These are phyloP conservation scores for Gastrolobium bilobum DNA, from an alignment of 306 rosid genomes.

Conservation along the genomic window DNA sequence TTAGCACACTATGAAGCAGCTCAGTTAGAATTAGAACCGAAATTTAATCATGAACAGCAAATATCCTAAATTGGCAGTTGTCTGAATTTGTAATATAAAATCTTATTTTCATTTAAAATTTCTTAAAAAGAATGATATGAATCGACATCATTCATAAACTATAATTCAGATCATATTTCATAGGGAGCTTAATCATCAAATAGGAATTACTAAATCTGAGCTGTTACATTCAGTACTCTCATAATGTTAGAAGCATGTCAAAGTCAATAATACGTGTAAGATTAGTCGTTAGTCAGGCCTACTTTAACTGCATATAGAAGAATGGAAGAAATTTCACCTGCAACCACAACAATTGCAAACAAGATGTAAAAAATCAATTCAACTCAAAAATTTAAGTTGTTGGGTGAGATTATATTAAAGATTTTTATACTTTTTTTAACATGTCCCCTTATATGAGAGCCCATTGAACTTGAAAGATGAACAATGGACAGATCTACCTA, in stretches of 20 bases:
- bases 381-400: too few species aligned
- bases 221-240: neutral
- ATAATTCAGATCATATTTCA: neutral
- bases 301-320: neutral
- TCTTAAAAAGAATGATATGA: neutral
- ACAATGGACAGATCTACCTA: too few species aligned
- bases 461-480: too few species aligned
- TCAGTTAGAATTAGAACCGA: neutral
- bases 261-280: too few species aligned
- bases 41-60: neutral
- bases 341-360: neutral
- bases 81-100: neutral
- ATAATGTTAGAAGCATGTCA: neutral
- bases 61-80: neutral
- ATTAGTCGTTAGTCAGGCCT: neutral
- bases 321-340: constrained; percentile 4
- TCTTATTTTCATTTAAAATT: neutral
- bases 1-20: neutral
- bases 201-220: neutral
- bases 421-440: too few species aligned
- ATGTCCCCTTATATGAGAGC: too few species aligned
- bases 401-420: too few species aligned
- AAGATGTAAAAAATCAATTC: too few species aligned
- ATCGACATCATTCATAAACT: neutral
- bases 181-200: neutral